Evolutionary conservation across 139 green algal species (phyloP), one percentile per base, ranked within the genome.

Genomic region (Chlorella vulgaris): DNA sequence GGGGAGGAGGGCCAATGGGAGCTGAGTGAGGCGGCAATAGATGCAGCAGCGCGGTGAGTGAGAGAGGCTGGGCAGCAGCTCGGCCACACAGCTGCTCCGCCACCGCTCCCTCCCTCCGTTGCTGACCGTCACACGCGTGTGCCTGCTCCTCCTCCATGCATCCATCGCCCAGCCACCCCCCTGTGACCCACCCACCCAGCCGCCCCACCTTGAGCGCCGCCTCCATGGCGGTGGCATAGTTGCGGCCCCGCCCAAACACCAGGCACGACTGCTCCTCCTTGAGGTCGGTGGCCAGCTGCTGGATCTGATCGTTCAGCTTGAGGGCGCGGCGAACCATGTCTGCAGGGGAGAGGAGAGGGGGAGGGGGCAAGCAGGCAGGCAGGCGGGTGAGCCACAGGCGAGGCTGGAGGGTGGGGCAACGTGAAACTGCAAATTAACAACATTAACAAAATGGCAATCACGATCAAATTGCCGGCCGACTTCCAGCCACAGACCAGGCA

Each of bases 211-310:
- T 91, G 74, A 91, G 85, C 21, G 88, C 88, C 28, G 83, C 83
- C 85, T 96, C 92, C 68, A 96, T 70, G 22, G 92, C 92, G 26
- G 92, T 96, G 28, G 92, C 87, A 73, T 96, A 96, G 86, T 95
- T 93, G 67, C 89, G 87, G 15, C 92, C 92, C 42, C 92, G 87
- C 31, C 88, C 90, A 74, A 93, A 91, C 47, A 90, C 60, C 29
- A 91, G 86, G 67, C 94, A 81, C 26, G 40, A 84, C 58, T 90
- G 77, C 82, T 95, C 90, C 5, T 89, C 51, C 51, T 88, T 86
- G 5, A 95, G 79, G 60, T 91, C 82, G 28, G 80, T 38, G 4
- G 92, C 92, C 58, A 96, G 84, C 42, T 74, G 55, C 77, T 80
- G 60, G 55, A 96, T 92, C 35, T 90, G 42, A 18, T 80, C 73